phyloP scores from a whole-genome alignment of 495 filamentous ascomycete genomes.

The Pseudevernia furfuracea region DNA sequence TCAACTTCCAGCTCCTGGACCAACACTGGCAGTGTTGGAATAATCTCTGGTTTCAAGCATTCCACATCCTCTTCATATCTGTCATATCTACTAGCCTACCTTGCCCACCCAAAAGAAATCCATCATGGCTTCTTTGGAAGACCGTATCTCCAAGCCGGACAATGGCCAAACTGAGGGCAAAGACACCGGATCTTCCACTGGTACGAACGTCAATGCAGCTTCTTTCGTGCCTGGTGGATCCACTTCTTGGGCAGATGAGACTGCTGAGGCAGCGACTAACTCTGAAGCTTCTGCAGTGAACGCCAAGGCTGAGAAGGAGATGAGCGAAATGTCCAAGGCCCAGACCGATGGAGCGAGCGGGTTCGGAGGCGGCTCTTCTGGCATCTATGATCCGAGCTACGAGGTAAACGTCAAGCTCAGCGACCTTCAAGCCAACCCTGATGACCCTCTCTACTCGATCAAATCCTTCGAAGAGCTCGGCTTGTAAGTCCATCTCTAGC shows the following conservation, averaged over 20 bases:
- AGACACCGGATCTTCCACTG: conserved; percentile 14
- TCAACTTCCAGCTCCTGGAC: conserved; percentile 6
- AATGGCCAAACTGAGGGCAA: conserved; percentile 21
- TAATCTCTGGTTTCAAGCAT: not conserved
- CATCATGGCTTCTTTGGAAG: conserved; percentile 44
- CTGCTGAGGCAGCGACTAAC: conserved; percentile 15
- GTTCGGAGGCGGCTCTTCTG: conserved; percentile 38
- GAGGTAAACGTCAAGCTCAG: conserved; percentile 85
- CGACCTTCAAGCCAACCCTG: conserved; percentile 77
- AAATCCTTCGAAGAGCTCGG: conserved; percentile 80
- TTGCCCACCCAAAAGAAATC: not conserved
- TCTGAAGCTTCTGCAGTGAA: conserved; percentile 16
- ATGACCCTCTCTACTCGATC: conserved; percentile 79
- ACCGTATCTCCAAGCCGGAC: conserved; percentile 51
- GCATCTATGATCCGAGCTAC: conserved; percentile 65
- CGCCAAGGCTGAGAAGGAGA: conserved; percentile 24
- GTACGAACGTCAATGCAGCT: conserved; percentile 1
- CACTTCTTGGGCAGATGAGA: conserved; percentile 22
- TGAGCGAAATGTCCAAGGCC: conserved; percentile 26
- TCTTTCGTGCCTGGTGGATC: conserved; percentile 2
- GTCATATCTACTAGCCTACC: not conserved
- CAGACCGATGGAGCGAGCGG: conserved; percentile 49
- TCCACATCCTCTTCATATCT: not conserved
- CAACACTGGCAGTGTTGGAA: not conserved
- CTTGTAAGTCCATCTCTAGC: conserved; percentile 49